Base-by-base conservation (phyloP, 1,284 basidiomycete genomes). In the Cutaneotrichosporon sp. region DNA sequence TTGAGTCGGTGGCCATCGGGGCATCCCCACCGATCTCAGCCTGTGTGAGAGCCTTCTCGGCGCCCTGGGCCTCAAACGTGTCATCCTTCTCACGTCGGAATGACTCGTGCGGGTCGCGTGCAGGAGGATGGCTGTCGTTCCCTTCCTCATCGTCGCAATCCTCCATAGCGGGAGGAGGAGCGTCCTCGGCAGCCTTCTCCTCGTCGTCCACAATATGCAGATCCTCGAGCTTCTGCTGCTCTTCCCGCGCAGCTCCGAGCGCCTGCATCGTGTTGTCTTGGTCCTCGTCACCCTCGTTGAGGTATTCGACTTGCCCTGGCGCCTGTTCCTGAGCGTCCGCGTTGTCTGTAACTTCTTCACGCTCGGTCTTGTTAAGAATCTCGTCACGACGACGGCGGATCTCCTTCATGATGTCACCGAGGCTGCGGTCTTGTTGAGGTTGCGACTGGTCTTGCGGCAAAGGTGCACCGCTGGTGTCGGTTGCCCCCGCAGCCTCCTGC, bases 341-440 rank as follows among this genome's bases (percentile, higher is more conserved):
- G 26, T 68, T 52, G 22, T 64, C 57, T 6, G 66, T 55, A 47
- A 65, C 63, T 52, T 64, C 71, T 79, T 72, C 62, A 78, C 64
- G 67, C 52, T 71, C 73, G n/a, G 74, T 65, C 41, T 76, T 67
- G 37, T 84, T 80, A 51, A 88, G 77, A 57, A 97, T 97, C 57
- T 92, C 86, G 57, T 94, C 84, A 60, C 92, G 84, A 14, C 86
- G 84, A 56, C 88, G 84, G 49, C 82, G 83, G 60, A 97, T 88
- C 65, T 93, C 88, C 61, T 87, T 82, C 51, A 91, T 74, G 1
- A 88, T 82, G 68, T 97, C 93, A 32, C 91, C 92, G 3, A 94
- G 82, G 57, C 83, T 87, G 51, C 91, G 87, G 25, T 87, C 76
- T 4, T 88, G 84, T 8, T 88, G 84, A 31, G 78, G 78, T 19